Base-by-base conservation (phyloP, 805 yeast species). In the Saccharomyces mikatae region DNA sequence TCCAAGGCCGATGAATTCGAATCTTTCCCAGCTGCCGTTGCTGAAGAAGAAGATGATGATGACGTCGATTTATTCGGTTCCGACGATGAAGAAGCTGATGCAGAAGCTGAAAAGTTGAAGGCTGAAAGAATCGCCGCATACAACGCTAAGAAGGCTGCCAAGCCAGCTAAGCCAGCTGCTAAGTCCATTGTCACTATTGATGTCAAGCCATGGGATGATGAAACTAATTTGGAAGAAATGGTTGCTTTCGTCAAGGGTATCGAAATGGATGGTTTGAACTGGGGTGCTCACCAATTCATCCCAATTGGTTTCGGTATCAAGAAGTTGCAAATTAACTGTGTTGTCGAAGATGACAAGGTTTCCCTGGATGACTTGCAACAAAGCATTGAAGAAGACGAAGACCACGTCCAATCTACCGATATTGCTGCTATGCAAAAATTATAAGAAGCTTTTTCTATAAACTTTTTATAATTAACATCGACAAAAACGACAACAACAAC, bases 131-230 rank as follows among this genome's bases (percentile, higher is more conserved):
- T 94, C 71, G 98, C 97, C 75, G 97, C 84, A 75, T 94, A 94
- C 84, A 87, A 89, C 72, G 96, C 95, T 71, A 90, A 87, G 85
- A 94, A 94, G 86, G 96, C 96, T 65, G 85, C 92, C 66, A 87
- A 87, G 80, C 95, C 95, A 74, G 89, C 98, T 70, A 90, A 90
- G 84, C 90, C 98, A 71, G 97, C 96, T 77, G 97, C 99, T 73
- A 94, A 94, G 83, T 89, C 97, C 59, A 79, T 90, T 66, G 96
- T 94, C 71, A 92, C 99, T 71, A 73, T 94, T 69, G 99, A 94
- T 69, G 96, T 94, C 69, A 94, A 94, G 86, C 98, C 97, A 80
- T 94, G 99, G 99, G 99, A 94, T 78, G 99, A 94, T 72, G 98
- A 94, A 83, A 94, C 99, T 67, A 86, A 92, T 74, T 81, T 94